phyloP scores from a whole-genome alignment of 176 grass and related monocot genomes.

The Bonia amplexicaulis region DNA sequence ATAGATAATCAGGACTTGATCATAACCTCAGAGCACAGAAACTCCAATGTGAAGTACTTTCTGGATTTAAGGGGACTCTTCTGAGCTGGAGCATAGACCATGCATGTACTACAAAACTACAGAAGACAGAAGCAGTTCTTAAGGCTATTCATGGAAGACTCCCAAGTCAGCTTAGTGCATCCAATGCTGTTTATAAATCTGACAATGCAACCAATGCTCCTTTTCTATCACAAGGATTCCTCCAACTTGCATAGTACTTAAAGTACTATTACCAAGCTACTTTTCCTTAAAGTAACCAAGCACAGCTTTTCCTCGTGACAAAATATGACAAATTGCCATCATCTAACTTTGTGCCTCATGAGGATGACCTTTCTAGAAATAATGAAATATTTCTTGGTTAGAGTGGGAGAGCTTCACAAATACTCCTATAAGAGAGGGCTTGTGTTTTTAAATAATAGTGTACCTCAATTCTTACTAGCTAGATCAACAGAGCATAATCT shows the following conservation, averaged over 20 bases:
- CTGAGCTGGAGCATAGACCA: neutral
- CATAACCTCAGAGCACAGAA: neutral
- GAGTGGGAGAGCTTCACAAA: neutral
- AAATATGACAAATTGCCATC: neutral
- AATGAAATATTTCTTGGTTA: neutral
- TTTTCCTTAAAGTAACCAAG: constrained; percentile 19
- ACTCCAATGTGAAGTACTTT: neutral
- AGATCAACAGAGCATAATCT: neutral
- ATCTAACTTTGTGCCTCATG: neutral
- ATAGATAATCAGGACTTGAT: neutral
- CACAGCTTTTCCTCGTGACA: neutral
- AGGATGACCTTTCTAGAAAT: neutral
- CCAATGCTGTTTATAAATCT: constrained; percentile 18
- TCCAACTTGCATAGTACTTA: constrained; percentile 40
- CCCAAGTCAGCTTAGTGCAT: neutral
- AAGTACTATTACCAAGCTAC: constrained; percentile 29
- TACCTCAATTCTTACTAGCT: neutral
- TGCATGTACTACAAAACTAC: neutral
- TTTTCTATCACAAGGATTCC: constrained; percentile 19
- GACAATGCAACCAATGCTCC: constrained; percentile 14
- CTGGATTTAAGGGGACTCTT: neutral
- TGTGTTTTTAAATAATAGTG: neutral
- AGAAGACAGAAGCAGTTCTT: neutral
- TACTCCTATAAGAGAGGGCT: neutral
- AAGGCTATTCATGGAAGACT: neutral